Evolutionary conservation across 108 stramenopile species (phyloP), one percentile per base, ranked within the genome.

Genomic region (Epipyxis sp.): DNA sequence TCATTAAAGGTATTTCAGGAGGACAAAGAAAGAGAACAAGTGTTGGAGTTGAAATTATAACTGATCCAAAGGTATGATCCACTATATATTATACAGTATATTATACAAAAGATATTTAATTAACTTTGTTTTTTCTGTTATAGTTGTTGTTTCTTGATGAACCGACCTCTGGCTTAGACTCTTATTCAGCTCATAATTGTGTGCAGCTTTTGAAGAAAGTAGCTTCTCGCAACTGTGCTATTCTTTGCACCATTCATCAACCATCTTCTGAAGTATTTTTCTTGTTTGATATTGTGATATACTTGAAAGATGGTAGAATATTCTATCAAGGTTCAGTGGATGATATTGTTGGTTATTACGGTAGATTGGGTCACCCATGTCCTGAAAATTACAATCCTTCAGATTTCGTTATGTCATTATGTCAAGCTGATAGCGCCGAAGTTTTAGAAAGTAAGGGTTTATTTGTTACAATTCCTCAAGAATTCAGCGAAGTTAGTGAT

Each of bases 201-300:
- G 61, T 77, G 13, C 3, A 57, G 29, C 76, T 77, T 1, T 16
- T 77, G 45, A 59, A 65, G 76, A 25, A 77, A 3, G 25, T 77
- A 3, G 76, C 76, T 27, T 3, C 35, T 27, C 83, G 81, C 32
- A 88, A 90, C 34, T 42, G 80, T 10, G 86, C 85, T 32, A 87
- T 91, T 20, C 42, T 91, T 25, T 89, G 89, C 43, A 91, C 91
- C 27, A 91, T 93, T 43, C 92, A 93, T 77, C 92, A 93, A 80
- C 92, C 92, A 10, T 81, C 86, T 3, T 88, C 89, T 1, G 86
- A 88, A 44, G 85, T 93, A 3, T 91, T 91, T 61, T 61, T 46
- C 35, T 54, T 85, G 1, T 89, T 91, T 80, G 89, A 91, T 59
- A 80, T 78, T 35, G 67, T 90, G 59, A 88, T 93, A 67, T 79